Base-by-base conservation (phyloP, 495 filamentous ascomycete species). In the Chaetomium fimeti region DNA sequence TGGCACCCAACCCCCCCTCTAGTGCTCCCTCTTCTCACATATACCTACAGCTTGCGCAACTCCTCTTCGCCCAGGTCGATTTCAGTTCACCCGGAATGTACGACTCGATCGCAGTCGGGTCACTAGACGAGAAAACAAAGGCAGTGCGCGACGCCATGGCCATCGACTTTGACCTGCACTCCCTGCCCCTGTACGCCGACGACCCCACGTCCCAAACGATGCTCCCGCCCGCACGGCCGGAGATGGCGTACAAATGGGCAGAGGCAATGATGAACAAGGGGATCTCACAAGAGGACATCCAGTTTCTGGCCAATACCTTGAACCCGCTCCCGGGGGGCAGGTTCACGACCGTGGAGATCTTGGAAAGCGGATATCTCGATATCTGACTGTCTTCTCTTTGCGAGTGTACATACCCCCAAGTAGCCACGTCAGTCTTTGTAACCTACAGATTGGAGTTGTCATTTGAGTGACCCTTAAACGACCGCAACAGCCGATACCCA, bases 161-260 rank as follows among this genome's bases (percentile, higher is more conserved):
- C 25, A 25, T 59, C 11, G 57, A 59, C 25, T 45, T 48, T 32
- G 57, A 59, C 25, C 40, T 59, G 0, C 57, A 59, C n/a, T 59
- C 57, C 13, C 11, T 47, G 40, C 40, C 57, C 3, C 22, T 16
- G 2, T 59, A n/a, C 25, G 40, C 16, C 24, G 40, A 59, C 5
- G 42, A 59, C 25, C 2, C 18, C 15, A 8, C 47, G 16, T 47
- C 38, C 7, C 40, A 42, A 20, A 40, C 25, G 12, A 18, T 59
- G 57, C 57, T 59, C 2, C 57, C 57, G 40, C 42, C 57, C 5
- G 1, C 57, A 12, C 57, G n/a, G 15, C 57, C 57, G 0, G 15
- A 45, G 7, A 18, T 25, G 25, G 57, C 57, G 18, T 47, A 59
- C 40, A 45, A n/a, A 18, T 47, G 57, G 57, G 57, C 40, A 7